Conservation (phyloP, 2,329 filamentous ascomycete species). For the Sordariomycetes sp. region DNA sequence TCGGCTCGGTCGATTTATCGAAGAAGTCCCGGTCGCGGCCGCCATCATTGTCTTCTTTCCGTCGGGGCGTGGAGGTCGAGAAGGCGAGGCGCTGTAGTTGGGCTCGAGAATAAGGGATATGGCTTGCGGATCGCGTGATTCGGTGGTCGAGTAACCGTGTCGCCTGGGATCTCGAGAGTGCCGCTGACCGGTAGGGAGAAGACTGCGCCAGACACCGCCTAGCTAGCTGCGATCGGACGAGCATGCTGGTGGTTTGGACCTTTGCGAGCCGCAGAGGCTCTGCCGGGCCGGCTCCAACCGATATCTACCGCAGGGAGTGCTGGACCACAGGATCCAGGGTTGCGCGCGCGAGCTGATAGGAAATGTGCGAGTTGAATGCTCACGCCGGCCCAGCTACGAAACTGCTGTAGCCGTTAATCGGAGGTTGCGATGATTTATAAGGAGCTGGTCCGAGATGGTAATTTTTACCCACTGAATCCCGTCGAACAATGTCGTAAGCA, state of each 20-base stretch:
- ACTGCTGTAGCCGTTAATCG: neutral
- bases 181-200: neutral
- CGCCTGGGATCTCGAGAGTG: neutral
- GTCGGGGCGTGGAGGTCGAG: constrained; percentile 1
- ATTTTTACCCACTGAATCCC: constrained; percentile 5
- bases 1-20: constrained; percentile 35
- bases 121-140: neutral
- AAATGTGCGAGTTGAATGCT: neutral
- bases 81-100: constrained; percentile 1
- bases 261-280: constrained; percentile 1
- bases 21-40: constrained; percentile 34
- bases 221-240: constrained; percentile 3
- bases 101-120: neutral
- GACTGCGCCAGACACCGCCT: constrained; percentile 2
- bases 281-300: neutral
- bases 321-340: constrained; percentile 1
- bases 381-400: neutral
- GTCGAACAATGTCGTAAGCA: constrained; percentile 5
- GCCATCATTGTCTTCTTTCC: constrained; percentile 13
- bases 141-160: neutral
- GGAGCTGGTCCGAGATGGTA: neutral
- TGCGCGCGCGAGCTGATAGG: neutral
- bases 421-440: constrained; percentile 3
- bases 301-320: neutral
- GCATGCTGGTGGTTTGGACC: neutral